A percentile compares a stretch with the other conserved stretches of the same genome.
These are phyloP conservation scores for Saccharomyces mikatae DNA, from an alignment of 805 yeast genomes.

Conservation along the genomic window DNA sequence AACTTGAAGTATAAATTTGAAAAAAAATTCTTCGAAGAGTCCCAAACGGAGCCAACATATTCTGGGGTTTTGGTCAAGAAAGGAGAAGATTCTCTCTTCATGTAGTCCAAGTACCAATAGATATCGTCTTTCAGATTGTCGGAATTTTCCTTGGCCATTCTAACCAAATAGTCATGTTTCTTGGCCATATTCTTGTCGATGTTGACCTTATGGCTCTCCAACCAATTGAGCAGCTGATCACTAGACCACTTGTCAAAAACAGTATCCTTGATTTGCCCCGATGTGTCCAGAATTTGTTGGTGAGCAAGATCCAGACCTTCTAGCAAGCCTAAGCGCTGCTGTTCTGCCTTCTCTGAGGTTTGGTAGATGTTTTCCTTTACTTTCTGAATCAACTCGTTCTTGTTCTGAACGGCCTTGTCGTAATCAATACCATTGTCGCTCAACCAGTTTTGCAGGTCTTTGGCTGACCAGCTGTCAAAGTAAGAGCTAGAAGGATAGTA, in stretches of 20 bases:
- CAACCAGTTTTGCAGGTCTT: constrained; percentile 46
- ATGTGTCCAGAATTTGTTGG: constrained; percentile 32
- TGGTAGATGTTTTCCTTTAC: constrained; percentile 36
- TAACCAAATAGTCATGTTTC: constrained; percentile 32
- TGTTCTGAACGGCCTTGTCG: constrained; percentile 28
- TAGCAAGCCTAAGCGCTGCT: constrained; percentile 34
- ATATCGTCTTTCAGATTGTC: constrained; percentile 34
- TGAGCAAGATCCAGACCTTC: constrained; percentile 34
- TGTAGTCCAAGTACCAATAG: constrained; percentile 30
- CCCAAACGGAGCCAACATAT: constrained; percentile 22
- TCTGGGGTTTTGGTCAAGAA: constrained; percentile 30
- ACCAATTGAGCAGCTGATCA: constrained; percentile 48
- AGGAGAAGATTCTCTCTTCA: constrained; percentile 31
- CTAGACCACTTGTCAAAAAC: constrained; percentile 46
- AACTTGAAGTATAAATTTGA: constrained; percentile 9
- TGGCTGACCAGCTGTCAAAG: constrained; percentile 32
- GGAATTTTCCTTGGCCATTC: constrained; percentile 31
- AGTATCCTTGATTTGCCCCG: constrained; percentile 35
- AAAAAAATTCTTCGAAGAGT: constrained; percentile 9
- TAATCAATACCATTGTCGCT: constrained; percentile 35
- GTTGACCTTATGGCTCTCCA: constrained; percentile 38
- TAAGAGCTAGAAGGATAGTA: constrained; percentile 45
- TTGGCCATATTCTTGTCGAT: constrained; percentile 30
- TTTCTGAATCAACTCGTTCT: constrained; percentile 37
- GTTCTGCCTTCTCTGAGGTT: constrained; percentile 34